Evolutionary conservation across 1,284 basidiomycete genomes (phyloP), one percentile per base, ranked within the genome.

Genomic region (Melampsora occidentalis): DNA sequence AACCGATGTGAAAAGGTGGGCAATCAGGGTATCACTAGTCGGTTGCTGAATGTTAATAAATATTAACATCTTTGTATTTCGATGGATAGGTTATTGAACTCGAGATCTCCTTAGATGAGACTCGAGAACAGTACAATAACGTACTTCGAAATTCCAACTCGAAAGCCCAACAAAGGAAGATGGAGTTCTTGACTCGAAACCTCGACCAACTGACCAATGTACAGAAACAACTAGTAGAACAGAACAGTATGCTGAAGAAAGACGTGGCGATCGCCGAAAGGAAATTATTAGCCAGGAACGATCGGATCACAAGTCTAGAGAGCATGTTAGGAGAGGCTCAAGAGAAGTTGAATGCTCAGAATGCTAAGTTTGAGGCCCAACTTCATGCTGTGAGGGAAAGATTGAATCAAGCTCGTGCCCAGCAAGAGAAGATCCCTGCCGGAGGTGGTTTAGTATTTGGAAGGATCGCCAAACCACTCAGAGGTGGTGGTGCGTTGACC

Each of bases 221-320:
- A 48, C 97, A 99, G 87, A 97, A 97, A 85, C 94, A 97, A 92
- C 90, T 99, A 78, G 96, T 99, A 77, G 97, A 99, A 85, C 97
- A 99, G 86, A 99, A 99, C 85, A 91, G 93, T 20, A 89, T 91
- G 25, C 86, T 99, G 80, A 99, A 99, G 89, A 97, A 97, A 85
- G 97, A 99, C 84, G 91, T 95, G 48, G 94, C 93, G 31, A 92
- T 97, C 79, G 93, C 96, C 68, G 97, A 99, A 85, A 90, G 95
- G 81, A 98, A 98, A 85, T 86, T 99, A 51, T 87, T 96, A 79
- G 93, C 95, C 35, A 89, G 97, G 69, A 98, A 97, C 83, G 97
- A 99, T 84, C 91, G 97, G 80, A 99, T 99, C 84, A 91, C 93
- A 85, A 94, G 93, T 83, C 87, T 99, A 79, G 97, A 99, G 84